These are phyloP conservation scores for Beauveria caledonica DNA, from an alignment of 2,329 filamentous ascomycete genomes.

Conservation along the genomic window DNA sequence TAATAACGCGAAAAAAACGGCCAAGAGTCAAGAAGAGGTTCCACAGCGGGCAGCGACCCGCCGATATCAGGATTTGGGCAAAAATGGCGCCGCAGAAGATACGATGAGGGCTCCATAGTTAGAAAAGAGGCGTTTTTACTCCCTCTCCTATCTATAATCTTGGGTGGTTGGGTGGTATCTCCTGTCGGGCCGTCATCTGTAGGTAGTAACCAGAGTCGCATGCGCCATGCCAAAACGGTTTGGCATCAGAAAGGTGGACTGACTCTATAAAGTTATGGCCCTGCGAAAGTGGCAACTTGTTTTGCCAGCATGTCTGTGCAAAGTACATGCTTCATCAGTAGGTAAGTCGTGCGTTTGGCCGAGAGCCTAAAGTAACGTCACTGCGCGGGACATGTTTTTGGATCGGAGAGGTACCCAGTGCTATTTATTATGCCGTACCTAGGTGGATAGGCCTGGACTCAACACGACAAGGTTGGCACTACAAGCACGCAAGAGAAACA, in stretches of 20 bases:
- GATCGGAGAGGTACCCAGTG: no score
- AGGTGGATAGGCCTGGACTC: not conserved
- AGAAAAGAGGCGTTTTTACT: not conserved
- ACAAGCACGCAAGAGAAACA: not conserved
- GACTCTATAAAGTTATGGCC: not conserved
- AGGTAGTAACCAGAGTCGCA: not conserved
- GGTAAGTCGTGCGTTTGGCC: no score
- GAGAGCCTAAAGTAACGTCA: not conserved
- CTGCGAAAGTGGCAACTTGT: no score
- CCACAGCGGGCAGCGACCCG: slow-evolving; percentile 11
- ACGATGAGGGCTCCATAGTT: slow-evolving; percentile 9
- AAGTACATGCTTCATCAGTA: no score
- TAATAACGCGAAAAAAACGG: not conserved
- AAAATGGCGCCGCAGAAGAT: slow-evolving; percentile 3
- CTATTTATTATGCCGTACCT: no score
- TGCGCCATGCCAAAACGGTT: not conserved
- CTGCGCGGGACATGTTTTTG: not conserved
- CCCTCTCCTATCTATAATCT: not conserved
- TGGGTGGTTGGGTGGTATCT: not conserved
- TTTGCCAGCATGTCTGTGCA: no score
- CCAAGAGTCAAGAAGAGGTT: not conserved
- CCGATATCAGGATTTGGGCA: slow-evolving; percentile 4
- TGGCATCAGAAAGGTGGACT: not conserved
- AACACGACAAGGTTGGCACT: not conserved
- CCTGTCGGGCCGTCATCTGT: not conserved